Percentiles rank a stretch among this genome's conserved stretches.
These are phyloP conservation scores for Aspergillus caelatus DNA, from an alignment of 2,329 filamentous ascomycete genomes.

Conservation along the genomic window DNA sequence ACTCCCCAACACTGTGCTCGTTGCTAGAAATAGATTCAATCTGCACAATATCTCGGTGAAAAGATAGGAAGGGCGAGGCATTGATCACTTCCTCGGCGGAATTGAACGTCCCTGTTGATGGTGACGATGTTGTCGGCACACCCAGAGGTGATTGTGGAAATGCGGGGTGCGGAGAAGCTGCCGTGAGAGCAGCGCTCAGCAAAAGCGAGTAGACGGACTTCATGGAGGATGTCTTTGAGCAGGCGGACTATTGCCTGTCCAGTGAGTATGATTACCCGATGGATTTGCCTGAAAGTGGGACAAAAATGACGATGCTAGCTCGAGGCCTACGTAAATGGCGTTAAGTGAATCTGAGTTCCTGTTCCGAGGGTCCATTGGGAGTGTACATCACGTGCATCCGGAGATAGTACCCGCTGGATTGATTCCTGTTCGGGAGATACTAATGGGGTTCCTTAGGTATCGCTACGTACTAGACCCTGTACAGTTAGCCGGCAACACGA, in stretches of 20 bases:
- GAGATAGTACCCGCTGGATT: neutral
- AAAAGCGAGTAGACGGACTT: slow-evolving; percentile 20
- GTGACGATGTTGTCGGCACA: neutral
- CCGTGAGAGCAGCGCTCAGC: slow-evolving; percentile 20
- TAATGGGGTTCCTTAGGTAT: neutral
- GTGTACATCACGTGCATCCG: neutral
- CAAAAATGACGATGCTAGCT: neutral
- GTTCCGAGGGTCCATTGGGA: neutral
- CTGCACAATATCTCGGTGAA: slow-evolving; percentile 76
- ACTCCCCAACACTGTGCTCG: slow-evolving; percentile 69
- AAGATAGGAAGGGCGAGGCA: slow-evolving; percentile 61
- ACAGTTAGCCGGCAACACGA: neutral
- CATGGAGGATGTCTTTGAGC: slow-evolving; percentile 5
- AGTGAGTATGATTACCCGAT: neutral
- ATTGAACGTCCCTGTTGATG: neutral
- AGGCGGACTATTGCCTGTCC: neutral
- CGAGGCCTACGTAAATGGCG: neutral
- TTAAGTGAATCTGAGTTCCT: neutral
- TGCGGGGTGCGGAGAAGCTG: slow-evolving; percentile 35
- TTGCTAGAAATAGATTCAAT: slow-evolving; percentile 72
- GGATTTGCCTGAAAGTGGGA: neutral
- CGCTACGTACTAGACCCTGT: neutral
- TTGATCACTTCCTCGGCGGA: slow-evolving; percentile 41
- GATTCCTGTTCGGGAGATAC: too few species aligned
- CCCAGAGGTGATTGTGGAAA: slow-evolving; percentile 20